A percentile compares a stretch with the other conserved stretches of the same genome.
Evolutionary conservation across 192 early-diverging fungal species (phyloP).

Genomic region (Linnemannia exigua): DNA sequence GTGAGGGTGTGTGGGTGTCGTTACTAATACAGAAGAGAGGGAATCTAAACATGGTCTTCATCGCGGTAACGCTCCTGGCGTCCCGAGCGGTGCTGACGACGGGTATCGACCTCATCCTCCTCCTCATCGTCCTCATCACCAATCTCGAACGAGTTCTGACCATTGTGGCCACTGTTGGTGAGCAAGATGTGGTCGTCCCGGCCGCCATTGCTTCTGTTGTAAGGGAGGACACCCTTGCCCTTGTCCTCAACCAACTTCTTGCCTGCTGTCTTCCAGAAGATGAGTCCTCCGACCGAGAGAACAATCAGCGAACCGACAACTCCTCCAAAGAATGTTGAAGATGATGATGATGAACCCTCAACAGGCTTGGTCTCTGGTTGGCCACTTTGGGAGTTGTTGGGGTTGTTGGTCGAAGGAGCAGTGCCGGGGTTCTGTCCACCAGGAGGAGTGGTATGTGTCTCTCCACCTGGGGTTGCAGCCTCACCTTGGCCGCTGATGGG

Average conservation of each 20-base stretch:
- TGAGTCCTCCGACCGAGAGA: slow-evolving; percentile 36
- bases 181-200: slow-evolving; percentile 42
- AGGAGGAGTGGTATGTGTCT: not conserved
- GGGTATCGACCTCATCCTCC: slow-evolving; percentile 41
- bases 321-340: slow-evolving; percentile 51
- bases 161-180: slow-evolving; percentile 32
- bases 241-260: slow-evolving; percentile 52
- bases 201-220: slow-evolving; percentile 34
- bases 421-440: slow-evolving; percentile 14
- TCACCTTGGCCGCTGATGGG: slow-evolving; percentile 48
- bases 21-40: not conserved
- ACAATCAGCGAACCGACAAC: slow-evolving; percentile 39
- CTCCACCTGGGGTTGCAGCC: slow-evolving; percentile 10
- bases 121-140: slow-evolving; percentile 55
- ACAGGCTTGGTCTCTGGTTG: not conserved
- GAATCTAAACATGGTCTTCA: slow-evolving; percentile 34
- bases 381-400: not conserved
- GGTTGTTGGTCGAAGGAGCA: not conserved
- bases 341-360: slow-evolving; percentile 14
- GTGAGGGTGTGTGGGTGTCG: not conserved
- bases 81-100: slow-evolving; percentile 27
- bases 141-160: slow-evolving; percentile 51
- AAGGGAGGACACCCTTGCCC: slow-evolving; percentile 53
- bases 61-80: slow-evolving; percentile 55
- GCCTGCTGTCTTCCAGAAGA: slow-evolving; percentile 56